phyloP scores from a whole-genome alignment of 352 stramenopile species.

The Globisporangium camurandrum region DNA sequence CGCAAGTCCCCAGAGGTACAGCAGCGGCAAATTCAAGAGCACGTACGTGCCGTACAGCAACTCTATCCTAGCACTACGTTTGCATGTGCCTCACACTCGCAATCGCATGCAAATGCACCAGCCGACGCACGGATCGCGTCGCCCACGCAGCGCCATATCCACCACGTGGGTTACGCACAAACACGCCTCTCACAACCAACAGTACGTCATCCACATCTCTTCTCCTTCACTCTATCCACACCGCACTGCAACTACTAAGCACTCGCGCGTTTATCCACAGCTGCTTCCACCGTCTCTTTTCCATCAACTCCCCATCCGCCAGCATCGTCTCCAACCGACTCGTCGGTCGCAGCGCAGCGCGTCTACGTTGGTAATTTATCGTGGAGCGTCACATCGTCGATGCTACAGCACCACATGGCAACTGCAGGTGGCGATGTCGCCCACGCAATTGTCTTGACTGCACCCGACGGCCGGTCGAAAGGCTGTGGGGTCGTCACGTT shows the following conservation, averaged over 20 bases:
- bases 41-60: conserved; percentile 23
- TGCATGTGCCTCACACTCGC: background rate
- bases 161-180: too few species aligned
- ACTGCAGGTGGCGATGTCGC: conserved; percentile 58
- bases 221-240: too few species aligned
- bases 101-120: conserved; percentile 19
- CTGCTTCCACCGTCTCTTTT: background rate
- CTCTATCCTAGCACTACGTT: background rate
- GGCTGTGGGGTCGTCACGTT: conserved; percentile 95
- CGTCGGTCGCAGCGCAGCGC: conserved; percentile 22
- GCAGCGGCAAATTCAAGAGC: conserved; percentile 42
- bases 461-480: conserved; percentile 71
- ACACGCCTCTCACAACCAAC: too few species aligned
- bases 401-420: conserved; percentile 82
- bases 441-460: conserved; percentile 53
- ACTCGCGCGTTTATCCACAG: background rate
- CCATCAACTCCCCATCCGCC: too few species aligned
- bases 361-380: conserved; percentile 85
- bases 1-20: conserved; percentile 6
- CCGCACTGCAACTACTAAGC: conserved; percentile 12
- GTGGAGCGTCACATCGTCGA: conserved; percentile 77
- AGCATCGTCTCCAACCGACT: conserved; percentile 7
- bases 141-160: conserved; percentile 51
- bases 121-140: conserved; percentile 55
- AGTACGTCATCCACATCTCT: too few species aligned